Evolutionary conservation across 148 eudicot species (phyloP).

Genomic region (Chenopodium album): DNA sequence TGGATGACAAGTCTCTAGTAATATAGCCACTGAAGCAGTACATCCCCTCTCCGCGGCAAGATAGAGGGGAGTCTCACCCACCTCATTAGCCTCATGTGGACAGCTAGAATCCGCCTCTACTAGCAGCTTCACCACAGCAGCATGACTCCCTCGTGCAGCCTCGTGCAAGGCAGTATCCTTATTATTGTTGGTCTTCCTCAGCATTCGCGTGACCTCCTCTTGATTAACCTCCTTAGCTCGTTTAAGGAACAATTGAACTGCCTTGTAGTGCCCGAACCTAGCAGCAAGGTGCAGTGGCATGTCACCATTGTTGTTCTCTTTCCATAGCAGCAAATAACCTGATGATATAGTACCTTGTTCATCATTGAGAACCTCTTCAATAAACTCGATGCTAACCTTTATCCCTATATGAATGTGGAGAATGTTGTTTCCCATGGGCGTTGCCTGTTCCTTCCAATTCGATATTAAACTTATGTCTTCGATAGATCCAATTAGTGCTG

Average conservation of each 20-base stretch:
- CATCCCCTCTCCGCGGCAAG: constrained; percentile 20
- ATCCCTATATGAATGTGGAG: constrained; percentile 1
- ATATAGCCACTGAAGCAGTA: not conserved
- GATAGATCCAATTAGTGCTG: not conserved
- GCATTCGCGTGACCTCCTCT: not conserved
- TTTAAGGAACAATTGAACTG: not conserved
- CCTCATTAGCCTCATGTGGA: not conserved
- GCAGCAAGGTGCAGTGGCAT: constrained; percentile 7
- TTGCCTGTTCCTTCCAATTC: not conserved
- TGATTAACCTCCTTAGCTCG: not conserved
- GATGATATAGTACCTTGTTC: not conserved
- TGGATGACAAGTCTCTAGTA: not conserved
- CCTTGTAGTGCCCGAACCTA: not conserved
- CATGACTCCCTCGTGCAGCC: constrained; percentile 8
- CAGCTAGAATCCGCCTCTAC: not conserved
- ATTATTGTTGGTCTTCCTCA: not conserved
- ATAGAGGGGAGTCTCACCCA: constrained; percentile 14
- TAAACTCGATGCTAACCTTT: not conserved
- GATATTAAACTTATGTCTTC: not conserved
- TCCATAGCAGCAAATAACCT: not conserved
- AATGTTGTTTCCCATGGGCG: not conserved
- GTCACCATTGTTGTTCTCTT: not conserved
- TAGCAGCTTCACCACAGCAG: not conserved
- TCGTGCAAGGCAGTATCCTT: constrained; percentile 17
- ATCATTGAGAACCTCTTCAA: not conserved